Evolutionary conservation across 225 moss, liverwort and hornwort species (phyloP).

Genomic region (Sphagnum contortum): DNA sequence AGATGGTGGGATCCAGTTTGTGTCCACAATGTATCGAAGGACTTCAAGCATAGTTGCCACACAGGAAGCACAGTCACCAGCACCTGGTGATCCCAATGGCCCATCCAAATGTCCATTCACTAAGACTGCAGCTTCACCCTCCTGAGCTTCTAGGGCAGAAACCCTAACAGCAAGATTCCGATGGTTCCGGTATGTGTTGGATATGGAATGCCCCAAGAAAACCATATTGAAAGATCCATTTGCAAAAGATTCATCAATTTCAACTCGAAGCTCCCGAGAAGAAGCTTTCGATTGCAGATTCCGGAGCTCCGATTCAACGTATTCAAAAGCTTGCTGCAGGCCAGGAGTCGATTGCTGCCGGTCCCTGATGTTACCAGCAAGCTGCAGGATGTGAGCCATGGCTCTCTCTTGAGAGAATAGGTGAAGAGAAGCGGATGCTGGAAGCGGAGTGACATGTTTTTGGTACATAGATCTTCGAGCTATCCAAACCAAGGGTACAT

Average conservation of each 20-base stretch:
- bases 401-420: conserved; percentile 87
- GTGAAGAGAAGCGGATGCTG: conserved; percentile 52
- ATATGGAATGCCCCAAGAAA: conserved; percentile 59
- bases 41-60: conserved; percentile 92
- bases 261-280: conserved; percentile 47
- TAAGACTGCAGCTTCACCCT: conserved; percentile 58
- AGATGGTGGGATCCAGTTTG: conserved; percentile 80
- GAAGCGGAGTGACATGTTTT: conserved; percentile 59
- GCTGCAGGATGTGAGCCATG: conserved; percentile 70
- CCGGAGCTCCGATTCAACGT: conserved; percentile 44
- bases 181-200: conserved; percentile 73
- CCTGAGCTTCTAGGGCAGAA: conserved; percentile 43
- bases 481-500: conserved; percentile 45
- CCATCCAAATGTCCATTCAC: conserved; percentile 89
- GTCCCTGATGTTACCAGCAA: conserved; percentile 50
- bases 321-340: conserved; percentile 45
- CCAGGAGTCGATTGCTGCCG: conserved; percentile 73
- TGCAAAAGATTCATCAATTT: conserved; percentile 71
- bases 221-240: conserved; percentile 75
- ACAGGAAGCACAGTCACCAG: conserved; percentile 91
- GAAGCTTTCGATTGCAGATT: conserved; percentile 51
- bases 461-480: conserved; percentile 73
- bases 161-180: conserved; percentile 69
- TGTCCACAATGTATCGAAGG: conserved; percentile 71
- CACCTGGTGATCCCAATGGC: conserved; percentile 85